These are phyloP conservation scores for Apiotrichum siamense DNA, from an alignment of 1,284 basidiomycete genomes.

Conservation along the genomic window DNA sequence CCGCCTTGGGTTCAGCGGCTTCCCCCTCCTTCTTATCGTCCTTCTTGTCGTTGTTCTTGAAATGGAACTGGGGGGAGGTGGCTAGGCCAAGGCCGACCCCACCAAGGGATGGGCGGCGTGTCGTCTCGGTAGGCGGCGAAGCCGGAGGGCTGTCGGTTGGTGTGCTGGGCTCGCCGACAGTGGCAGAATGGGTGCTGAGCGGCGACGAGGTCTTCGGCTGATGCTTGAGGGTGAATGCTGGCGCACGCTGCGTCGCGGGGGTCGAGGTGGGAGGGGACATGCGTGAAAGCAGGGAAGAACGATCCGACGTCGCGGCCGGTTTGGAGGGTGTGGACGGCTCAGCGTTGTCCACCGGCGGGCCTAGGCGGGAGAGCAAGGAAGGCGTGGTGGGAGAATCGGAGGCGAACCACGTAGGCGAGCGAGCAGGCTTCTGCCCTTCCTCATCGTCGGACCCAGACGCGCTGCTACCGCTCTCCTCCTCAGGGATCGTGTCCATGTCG, in stretches of 20 bases:
- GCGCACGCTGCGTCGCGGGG: neutral
- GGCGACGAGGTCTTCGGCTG: constrained; percentile 41
- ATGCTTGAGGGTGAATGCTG: constrained; percentile 24
- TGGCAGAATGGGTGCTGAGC: constrained; percentile 26
- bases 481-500: constrained; percentile 32
- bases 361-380: constrained; percentile 7
- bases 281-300: constrained; percentile 8
- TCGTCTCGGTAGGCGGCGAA: constrained; percentile 13
- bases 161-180: neutral
- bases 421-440: constrained; percentile 12
- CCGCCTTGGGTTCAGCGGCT: neutral
- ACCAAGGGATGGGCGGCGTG: neutral
- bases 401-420: constrained; percentile 37
- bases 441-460: constrained; percentile 13
- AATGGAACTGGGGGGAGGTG: neutral
- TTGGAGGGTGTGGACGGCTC: neutral
- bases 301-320: neutral
- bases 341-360: constrained; percentile 4
- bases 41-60: constrained; percentile 9
- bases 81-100: constrained; percentile 12
- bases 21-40: neutral
- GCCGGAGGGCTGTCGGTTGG: constrained; percentile 16
- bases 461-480: constrained; percentile 16
- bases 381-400: neutral
- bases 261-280: constrained; percentile 8